Evolutionary conservation across 2,329 filamentous ascomycete genomes (phyloP).

Genomic region (Fusarium sp.): DNA sequence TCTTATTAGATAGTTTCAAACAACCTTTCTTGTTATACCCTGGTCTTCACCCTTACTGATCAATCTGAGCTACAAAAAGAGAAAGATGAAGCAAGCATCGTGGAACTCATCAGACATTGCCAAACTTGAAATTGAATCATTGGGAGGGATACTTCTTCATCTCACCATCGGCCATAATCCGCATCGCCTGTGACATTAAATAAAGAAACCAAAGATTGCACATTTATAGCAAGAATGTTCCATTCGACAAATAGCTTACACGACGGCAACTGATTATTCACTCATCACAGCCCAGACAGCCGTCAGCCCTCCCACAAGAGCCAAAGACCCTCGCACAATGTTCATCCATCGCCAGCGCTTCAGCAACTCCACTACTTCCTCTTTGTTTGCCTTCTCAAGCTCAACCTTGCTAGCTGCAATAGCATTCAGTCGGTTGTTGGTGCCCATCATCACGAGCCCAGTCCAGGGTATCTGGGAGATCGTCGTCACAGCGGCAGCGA

Average conservation of each 20-base stretch:
- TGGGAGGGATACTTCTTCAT: background rate
- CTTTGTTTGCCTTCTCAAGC: constrained; percentile 20
- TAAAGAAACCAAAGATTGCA: no score
- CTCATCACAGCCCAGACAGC: constrained; percentile 25
- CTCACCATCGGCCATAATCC: background rate
- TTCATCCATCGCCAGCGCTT: constrained; percentile 38
- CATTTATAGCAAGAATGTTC: background rate
- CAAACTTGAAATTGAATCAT: background rate
- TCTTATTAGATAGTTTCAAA: background rate
- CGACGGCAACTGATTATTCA: background rate
- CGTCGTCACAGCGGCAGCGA: constrained; percentile 15
- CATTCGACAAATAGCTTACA: background rate
- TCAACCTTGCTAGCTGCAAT: constrained; percentile 19
- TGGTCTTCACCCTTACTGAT: no score
- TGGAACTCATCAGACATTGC: background rate
- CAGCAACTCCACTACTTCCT: constrained; percentile 25
- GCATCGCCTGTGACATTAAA: no score
- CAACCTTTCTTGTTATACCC: background rate
- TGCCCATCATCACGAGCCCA: constrained; percentile 32
- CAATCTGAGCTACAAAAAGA: no score
- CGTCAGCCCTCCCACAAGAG: constrained; percentile 27
- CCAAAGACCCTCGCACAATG: constrained; percentile 28
- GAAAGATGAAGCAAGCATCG: no score
- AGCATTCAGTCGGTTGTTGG: constrained; percentile 27
- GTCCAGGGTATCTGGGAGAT: constrained; percentile 34